These are phyloP conservation scores for Tetracladium setigerum DNA, from an alignment of 495 filamentous ascomycete genomes.

Conservation along the genomic window DNA sequence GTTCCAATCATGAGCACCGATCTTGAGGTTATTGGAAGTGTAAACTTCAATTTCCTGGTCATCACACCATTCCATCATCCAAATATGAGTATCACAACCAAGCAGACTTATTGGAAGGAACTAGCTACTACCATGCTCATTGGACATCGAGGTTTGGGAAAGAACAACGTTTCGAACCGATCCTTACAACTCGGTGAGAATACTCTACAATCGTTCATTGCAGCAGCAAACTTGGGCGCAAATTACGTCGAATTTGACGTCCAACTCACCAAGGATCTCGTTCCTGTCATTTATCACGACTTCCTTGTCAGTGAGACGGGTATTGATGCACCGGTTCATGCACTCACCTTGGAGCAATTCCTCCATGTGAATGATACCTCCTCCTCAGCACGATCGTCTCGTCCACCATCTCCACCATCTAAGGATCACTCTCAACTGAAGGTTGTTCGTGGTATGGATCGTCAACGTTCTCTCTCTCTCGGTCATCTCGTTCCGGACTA, in stretches of 20 bases:
- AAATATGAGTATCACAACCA: slow-evolving; percentile 80
- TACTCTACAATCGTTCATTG: slow-evolving; percentile 90
- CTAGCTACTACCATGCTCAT: slow-evolving; percentile 80
- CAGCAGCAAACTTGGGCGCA: slow-evolving; percentile 87
- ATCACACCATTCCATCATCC: slow-evolving; percentile 92
- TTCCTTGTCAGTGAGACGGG: slow-evolving; percentile 98
- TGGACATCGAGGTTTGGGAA: slow-evolving; percentile 87
- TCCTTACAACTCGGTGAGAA: slow-evolving; percentile 95
- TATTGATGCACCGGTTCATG: slow-evolving; percentile 94
- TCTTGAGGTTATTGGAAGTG: slow-evolving; percentile 83
- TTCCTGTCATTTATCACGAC: slow-evolving; percentile 98
- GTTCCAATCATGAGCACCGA: slow-evolving; percentile 80
- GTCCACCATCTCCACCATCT: slow-evolving; percentile 21
- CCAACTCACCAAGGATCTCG: slow-evolving; percentile 95
- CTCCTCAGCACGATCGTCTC: slow-evolving; percentile 10
- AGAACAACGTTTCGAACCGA: slow-evolving; percentile 73
- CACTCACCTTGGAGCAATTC: slow-evolving; percentile 90
- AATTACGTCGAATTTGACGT: slow-evolving; percentile 93
- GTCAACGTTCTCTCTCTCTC: slow-evolving; percentile 20
- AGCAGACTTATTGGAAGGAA: slow-evolving; percentile 94
- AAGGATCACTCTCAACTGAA: slow-evolving; percentile 12
- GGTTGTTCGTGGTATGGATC: slow-evolving; percentile 17
- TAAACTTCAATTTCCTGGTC: slow-evolving; percentile 94
- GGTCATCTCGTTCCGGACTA: slow-evolving; percentile 21
- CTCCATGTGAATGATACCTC: slow-evolving; percentile 58